phyloP scores from a whole-genome alignment of 2,329 filamentous ascomycete species.

The Colletotrichum euphorbiae region DNA sequence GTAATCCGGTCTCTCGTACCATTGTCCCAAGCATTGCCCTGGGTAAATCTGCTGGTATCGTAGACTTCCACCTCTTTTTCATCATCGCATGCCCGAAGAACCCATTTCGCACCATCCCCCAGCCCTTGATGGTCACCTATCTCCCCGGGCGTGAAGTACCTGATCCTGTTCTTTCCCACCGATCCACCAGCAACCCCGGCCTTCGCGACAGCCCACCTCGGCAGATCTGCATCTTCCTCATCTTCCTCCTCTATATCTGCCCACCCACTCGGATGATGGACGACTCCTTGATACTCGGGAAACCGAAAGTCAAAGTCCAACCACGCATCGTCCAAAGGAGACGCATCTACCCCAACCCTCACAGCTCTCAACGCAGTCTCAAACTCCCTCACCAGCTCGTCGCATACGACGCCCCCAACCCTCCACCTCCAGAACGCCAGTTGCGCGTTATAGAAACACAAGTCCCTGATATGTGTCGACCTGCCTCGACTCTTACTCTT shows the following conservation, averaged over 20 bases:
- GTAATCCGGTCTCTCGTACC: not conserved
- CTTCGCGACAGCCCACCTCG: not conserved
- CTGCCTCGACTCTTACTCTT: not conserved
- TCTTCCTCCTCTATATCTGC: not conserved
- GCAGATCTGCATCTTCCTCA: not conserved
- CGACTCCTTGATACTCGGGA: not conserved
- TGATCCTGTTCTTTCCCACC: not conserved
- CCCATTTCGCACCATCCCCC: not conserved
- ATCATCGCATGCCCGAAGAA: not conserved
- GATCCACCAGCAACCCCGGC: not conserved
- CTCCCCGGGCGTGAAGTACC: not conserved
- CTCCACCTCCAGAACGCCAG: conserved; percentile 21
- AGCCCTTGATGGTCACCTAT: conserved; percentile 7
- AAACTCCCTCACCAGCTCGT: not conserved
- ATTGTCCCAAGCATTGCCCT: not conserved
- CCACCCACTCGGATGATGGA: not conserved
- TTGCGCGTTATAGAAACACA: conserved; percentile 11
- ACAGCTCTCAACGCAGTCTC: not conserved
- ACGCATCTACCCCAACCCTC: not conserved
- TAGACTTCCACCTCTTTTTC: not conserved
- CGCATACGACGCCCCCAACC: not conserved
- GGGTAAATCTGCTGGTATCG: not conserved
- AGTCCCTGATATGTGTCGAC: conserved; percentile 2
- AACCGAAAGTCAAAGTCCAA: not conserved
- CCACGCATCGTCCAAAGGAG: not conserved